Evolutionary conservation across 2,329 filamentous ascomycete species (phyloP).

Genomic region (Gaeumannomyces tritici): DNA sequence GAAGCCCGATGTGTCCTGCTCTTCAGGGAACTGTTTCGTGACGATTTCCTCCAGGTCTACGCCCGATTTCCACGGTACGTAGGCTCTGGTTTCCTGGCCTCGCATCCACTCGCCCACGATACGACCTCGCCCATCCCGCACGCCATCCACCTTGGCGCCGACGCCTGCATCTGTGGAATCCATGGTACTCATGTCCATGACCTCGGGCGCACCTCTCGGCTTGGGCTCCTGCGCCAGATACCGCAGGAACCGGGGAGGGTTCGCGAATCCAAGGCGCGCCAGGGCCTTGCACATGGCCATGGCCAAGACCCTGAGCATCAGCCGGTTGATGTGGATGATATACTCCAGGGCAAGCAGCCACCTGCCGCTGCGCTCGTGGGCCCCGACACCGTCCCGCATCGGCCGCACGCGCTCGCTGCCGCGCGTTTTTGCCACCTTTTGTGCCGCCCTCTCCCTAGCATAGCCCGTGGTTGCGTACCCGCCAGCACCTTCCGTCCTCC

Average conservation of each 20-base stretch:
- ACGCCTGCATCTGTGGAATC: constrained; percentile 7
- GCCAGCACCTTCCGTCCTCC: background rate
- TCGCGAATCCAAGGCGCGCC: constrained; percentile 47
- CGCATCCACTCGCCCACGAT: constrained; percentile 40
- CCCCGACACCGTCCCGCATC: constrained; percentile 60
- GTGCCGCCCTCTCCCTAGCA: constrained; percentile 58
- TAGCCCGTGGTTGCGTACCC: constrained; percentile 45
- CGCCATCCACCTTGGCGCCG: constrained; percentile 11
- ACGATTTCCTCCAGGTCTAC: constrained; percentile 50
- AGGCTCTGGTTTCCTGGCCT: constrained; percentile 41
- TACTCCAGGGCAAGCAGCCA: constrained; percentile 73
- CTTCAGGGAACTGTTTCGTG: constrained; percentile 26
- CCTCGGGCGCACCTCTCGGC: constrained; percentile 24
- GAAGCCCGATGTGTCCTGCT: constrained; percentile 60
- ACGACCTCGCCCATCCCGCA: constrained; percentile 16
- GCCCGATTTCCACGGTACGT: constrained; percentile 48
- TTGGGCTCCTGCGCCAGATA: constrained; percentile 35
- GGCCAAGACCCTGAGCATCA: constrained; percentile 50
- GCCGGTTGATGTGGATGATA: constrained; percentile 60
- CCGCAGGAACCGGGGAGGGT: constrained; percentile 55
- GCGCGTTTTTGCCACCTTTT: constrained; percentile 40
- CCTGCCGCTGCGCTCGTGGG: constrained; percentile 66
- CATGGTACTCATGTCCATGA: background rate
- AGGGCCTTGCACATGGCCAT: constrained; percentile 44
- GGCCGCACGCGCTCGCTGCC: constrained; percentile 29